A percentile compares a stretch with the other conserved stretches of the same genome.
Evolutionary conservation across 176 grass and related monocot genomes (phyloP).

Genomic region (Luzula sylvatica): DNA sequence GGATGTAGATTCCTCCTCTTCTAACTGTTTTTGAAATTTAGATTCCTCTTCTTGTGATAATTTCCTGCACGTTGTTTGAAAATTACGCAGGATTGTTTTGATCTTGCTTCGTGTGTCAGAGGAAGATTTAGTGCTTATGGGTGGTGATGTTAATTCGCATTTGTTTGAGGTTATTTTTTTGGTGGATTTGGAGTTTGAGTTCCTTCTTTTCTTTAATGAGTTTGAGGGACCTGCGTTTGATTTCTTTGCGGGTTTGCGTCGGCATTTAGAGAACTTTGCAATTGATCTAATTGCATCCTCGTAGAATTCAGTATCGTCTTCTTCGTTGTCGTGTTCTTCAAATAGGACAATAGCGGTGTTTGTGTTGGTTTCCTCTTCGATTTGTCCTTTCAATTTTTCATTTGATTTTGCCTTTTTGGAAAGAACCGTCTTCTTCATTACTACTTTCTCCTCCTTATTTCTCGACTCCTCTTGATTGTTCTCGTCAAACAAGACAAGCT

Average conservation of each 20-base stretch:
- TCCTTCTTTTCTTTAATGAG: conserved; percentile 13
- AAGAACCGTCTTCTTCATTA: conserved; percentile 1
- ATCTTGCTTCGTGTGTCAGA: conserved; percentile 3
- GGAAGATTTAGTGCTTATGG: not conserved
- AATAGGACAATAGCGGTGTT: not conserved
- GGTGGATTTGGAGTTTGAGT: not conserved
- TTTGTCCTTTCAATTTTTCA: not conserved
- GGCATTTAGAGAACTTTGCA: not conserved
- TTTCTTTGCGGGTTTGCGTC: not conserved
- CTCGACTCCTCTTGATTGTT: not conserved
- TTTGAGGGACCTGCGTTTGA: not conserved
- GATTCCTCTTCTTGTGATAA: conserved; percentile 16
- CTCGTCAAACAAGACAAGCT: not conserved
- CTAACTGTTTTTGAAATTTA: not conserved
- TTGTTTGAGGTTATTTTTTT: not conserved
- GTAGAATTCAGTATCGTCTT: not conserved
- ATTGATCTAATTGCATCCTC: not conserved
- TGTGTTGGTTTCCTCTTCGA: not conserved
- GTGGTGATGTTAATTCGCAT: not conserved
- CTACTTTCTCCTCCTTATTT: not conserved
- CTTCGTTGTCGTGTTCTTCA: not conserved
- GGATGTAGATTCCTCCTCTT: not conserved
- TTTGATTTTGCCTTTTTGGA: not conserved
- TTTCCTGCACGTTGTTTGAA: conserved; percentile 19
- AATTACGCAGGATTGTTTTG: conserved; percentile 15